Percentiles rank a stretch among this genome's conserved stretches.
phyloP scores from a whole-genome alignment of 1,284 basidiomycete genomes.

The Peniophora sp. region DNA sequence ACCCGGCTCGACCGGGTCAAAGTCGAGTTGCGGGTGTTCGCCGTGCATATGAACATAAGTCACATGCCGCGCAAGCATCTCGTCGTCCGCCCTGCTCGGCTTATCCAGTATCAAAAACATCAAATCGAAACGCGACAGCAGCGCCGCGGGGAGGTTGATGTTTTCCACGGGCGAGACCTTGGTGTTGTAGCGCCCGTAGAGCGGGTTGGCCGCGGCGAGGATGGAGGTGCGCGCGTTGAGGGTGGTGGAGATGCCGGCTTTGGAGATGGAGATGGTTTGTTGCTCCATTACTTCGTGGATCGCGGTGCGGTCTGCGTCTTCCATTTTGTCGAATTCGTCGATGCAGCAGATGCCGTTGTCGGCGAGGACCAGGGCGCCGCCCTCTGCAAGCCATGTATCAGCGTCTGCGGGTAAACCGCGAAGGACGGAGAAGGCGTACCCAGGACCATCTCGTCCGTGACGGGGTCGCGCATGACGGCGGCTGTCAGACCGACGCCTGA shows the following conservation, averaged over 20 bases:
- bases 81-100: constrained; percentile 90
- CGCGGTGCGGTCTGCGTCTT: constrained; percentile 93
- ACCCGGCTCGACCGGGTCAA: constrained; percentile 78
- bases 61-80: constrained; percentile 93
- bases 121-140: constrained; percentile 94
- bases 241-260: constrained; percentile 98
- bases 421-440: constrained; percentile 70
- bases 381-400: constrained; percentile 65
- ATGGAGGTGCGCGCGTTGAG: constrained; percentile 98
- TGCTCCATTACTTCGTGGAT: constrained; percentile 99
- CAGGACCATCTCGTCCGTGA: constrained; percentile 99
- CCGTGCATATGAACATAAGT: constrained; percentile 98
- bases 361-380: constrained; percentile 94
- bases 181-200: constrained; percentile 97
- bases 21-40: constrained; percentile 77
- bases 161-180: constrained; percentile 98
- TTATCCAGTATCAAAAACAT: constrained; percentile 97
- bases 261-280: constrained; percentile 98
- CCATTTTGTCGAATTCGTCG: constrained; percentile 99
- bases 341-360: constrained; percentile 99
- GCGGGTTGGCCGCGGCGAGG: constrained; percentile 94
- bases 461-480: constrained; percentile 98
- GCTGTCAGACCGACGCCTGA: constrained; percentile 98
- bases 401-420: neutral
- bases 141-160: constrained; percentile 96